Percentiles rank a stretch among this genome's conserved stretches.
Conservation (phyloP, 2,329 filamentous ascomycete genomes). For the Nothomitra cinnamomea region DNA sequence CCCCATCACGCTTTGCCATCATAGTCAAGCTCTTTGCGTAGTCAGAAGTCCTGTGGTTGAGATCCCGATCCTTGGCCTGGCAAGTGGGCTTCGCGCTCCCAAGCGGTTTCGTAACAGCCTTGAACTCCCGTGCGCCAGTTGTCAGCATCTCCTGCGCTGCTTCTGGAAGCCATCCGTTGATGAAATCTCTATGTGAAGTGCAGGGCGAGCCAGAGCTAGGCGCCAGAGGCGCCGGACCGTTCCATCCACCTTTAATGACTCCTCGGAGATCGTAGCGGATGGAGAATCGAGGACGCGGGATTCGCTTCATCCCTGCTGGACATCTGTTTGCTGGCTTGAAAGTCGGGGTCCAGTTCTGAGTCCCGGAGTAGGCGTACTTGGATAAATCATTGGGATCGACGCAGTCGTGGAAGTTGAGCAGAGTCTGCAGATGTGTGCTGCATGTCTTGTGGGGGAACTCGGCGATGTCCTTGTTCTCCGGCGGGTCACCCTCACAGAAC, state of each 20-base stretch:
- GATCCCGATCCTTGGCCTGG: constrained; percentile 25
- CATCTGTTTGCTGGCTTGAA: constrained; percentile 21
- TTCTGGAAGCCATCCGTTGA: constrained; percentile 29
- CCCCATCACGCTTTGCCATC: no score
- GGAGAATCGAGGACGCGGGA: constrained; percentile 30
- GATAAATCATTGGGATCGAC: constrained; percentile 21
- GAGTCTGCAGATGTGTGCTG: constrained; percentile 26
- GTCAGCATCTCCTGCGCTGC: constrained; percentile 26
- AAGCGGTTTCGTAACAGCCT: constrained; percentile 20
- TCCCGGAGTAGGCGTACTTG: constrained; percentile 17
- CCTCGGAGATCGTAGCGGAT: constrained; percentile 30
- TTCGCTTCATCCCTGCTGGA: constrained; percentile 27
- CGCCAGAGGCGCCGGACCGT: constrained; percentile 26
- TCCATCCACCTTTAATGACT: constrained; percentile 27
- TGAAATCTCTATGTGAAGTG: constrained; percentile 30
- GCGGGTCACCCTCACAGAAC: constrained; percentile 22
- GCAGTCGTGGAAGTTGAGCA: constrained; percentile 29
- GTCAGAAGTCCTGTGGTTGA: constrained; percentile 24
- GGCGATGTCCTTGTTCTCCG: constrained; percentile 12
- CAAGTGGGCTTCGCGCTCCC: constrained; percentile 20
- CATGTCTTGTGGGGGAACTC: constrained; percentile 23
- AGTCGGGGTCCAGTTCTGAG: constrained; percentile 16
- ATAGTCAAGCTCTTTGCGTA: constrained; percentile 20
- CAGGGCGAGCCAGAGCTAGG: constrained; percentile 26
- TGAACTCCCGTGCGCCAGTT: constrained; percentile 22